A percentile compares a stretch with the other conserved stretches of the same genome.
Conservation (phyloP, 2,329 filamentous ascomycete genomes). For the Elsinoe perseae region DNA sequence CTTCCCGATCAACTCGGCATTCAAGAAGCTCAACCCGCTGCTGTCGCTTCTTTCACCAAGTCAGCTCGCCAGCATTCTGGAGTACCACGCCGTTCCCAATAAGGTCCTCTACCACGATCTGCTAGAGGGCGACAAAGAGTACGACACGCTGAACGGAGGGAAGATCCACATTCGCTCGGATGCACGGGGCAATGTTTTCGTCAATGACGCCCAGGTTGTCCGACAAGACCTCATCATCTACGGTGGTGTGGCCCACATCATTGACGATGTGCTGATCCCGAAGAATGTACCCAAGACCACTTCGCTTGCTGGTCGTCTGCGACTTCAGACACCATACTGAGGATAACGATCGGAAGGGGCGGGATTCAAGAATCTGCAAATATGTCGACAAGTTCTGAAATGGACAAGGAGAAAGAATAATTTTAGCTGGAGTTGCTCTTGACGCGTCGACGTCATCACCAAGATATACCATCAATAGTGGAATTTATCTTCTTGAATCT, state of each 20-base stretch:
- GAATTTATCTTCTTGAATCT: too few relatives aligned
- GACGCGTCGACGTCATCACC: background rate
- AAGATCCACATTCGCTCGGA: conserved; percentile 8
- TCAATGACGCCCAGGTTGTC: conserved; percentile 17
- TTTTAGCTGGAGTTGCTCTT: background rate
- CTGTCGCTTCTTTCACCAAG: conserved; percentile 15
- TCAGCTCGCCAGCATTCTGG: conserved; percentile 18
- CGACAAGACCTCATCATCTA: conserved; percentile 20
- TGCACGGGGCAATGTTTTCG: conserved; percentile 15
- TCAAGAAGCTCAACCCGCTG: conserved; percentile 14
- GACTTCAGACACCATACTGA: conserved; percentile 3
- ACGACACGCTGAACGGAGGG: conserved; percentile 12
- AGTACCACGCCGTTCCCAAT: conserved; percentile 19
- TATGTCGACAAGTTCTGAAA: background rate
- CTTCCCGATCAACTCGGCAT: conserved; percentile 19
- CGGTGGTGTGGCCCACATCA: conserved; percentile 22
- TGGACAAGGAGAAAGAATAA: background rate
- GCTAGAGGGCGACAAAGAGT: conserved; percentile 9
- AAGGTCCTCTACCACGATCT: conserved; percentile 18
- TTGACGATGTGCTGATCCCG: conserved; percentile 8
- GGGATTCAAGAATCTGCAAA: too few relatives aligned
- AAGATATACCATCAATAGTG: background rate
- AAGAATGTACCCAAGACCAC: conserved; percentile 8
- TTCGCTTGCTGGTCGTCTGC: background rate
- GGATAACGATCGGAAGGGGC: background rate